phyloP scores from a whole-genome alignment of 169 alveolate species.

The Plasmodium ovale region DNA sequence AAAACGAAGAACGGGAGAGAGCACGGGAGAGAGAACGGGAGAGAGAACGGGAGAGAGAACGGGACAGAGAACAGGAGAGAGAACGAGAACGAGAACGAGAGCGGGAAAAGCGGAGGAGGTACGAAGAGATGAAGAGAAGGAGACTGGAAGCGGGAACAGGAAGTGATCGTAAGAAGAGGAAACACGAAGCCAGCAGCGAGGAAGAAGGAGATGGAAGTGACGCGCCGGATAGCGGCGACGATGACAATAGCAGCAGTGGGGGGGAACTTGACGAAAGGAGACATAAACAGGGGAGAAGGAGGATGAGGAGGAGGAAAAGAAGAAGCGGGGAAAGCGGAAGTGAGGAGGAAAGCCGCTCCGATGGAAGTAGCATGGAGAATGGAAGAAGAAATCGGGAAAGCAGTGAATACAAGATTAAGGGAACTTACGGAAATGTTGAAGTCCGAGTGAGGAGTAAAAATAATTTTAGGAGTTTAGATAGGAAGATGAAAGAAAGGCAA shows the following conservation, averaged over 20 bases:
- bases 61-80: not conserved
- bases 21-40: not conserved
- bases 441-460: constrained; percentile 37
- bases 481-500: constrained; percentile 2
- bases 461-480: constrained; percentile 5
- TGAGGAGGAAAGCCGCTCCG: not conserved
- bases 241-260: not conserved
- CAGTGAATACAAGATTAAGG: constrained; percentile 21
- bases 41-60: constrained; percentile 3
- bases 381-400: constrained; percentile 8
- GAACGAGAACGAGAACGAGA: constrained; percentile 1
- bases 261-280: not conserved
- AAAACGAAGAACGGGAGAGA: too few relatives aligned
- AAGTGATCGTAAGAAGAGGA: too few relatives aligned
- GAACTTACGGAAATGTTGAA: constrained; percentile 27
- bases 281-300: not conserved
- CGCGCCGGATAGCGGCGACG: not conserved
- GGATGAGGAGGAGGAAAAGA: not conserved
- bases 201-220: not conserved
- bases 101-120: not conserved
- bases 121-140: not conserved
- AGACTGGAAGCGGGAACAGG: not conserved
- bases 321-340: not conserved
- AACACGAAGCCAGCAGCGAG: too few relatives aligned
- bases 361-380: not conserved